Base-by-base conservation (phyloP, 1,139 yeast species). In the Suhomyces ambrosiae region DNA sequence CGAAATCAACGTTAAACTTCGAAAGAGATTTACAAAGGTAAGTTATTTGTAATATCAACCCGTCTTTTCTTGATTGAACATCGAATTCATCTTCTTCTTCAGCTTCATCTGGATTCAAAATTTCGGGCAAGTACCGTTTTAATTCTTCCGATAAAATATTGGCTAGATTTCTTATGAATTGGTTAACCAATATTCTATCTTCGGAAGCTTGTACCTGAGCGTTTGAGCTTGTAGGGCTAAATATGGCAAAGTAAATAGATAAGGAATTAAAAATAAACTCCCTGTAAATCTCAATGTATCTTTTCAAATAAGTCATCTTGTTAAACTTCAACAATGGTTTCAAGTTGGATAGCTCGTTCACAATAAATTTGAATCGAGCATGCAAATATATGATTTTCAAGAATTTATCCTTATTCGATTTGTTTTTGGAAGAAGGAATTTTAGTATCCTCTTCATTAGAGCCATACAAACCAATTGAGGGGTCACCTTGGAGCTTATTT, bases 211-310 rank as follows among this genome's bases (percentile, higher is more conserved):
- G 39, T 10, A 35, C 38, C 12, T 28, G 30, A 7, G 24, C 12
- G 9, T 21, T 12, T 3, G 36, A 19, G 40, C 54, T 37, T 3
- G 57, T 44, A 14, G 50, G 48, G 27, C 56, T 76, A 51, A 87
- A 86, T 0, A 86, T 75, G 6, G 87, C 76, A 40, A 74, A 71
- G 56, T 75, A 84, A 7, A 83, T 79, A 30, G 86, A 77, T 4
- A 87, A 68, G 0, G 94, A 79, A 23, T 82, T 84, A 58, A 82
- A 86, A 10, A 86, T 79, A 49, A 80, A 83, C 56, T 90, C 97
- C 54, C 98, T 71, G 45, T 86, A 80, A 4, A 86, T 79, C 58
- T 92, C 97, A 31, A 89, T 75, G 52, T 77, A 83, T 46, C 95
- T 68, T 50, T 89, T 89, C 40, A 89, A 66, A 53, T 82, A 86